Conservation (phyloP, 805 yeast genomes). For the Saccharomycopsis synnaedendra region DNA sequence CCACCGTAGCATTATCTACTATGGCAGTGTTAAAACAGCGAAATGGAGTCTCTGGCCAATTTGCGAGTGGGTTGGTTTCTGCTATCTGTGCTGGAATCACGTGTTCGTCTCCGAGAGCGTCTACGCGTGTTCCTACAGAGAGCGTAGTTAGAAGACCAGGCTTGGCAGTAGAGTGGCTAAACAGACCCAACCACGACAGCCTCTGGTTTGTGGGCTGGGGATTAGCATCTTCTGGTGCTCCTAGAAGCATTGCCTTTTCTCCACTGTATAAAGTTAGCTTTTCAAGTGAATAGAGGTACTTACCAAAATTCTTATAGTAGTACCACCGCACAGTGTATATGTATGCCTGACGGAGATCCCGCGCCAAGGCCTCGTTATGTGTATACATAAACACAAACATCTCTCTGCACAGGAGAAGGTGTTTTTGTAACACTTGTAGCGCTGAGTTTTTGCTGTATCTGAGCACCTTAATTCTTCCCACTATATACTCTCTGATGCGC, state of each 20-base stretch:
- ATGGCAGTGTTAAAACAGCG: constrained; percentile 63
- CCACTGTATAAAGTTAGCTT: constrained; percentile 43
- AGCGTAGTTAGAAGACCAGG: constrained; percentile 16
- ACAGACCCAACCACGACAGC: constrained; percentile 13
- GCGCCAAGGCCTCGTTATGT: constrained; percentile 51
- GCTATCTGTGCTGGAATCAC: constrained; percentile 78
- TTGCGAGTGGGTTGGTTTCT: constrained; percentile 54
- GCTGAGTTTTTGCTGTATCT: constrained; percentile 49
- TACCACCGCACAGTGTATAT: constrained; percentile 90
- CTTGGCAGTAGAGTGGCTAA: not conserved
- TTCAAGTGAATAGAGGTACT: constrained; percentile 64
- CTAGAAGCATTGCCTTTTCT: constrained; percentile 47
- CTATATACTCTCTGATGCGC: constrained; percentile 59
- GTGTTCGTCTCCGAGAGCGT: constrained; percentile 21
- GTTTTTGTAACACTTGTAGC: constrained; percentile 65
- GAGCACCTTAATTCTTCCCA: constrained; percentile 52
- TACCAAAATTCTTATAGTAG: constrained; percentile 64
- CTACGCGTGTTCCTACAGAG: constrained; percentile 15
- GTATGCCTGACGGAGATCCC: constrained; percentile 70
- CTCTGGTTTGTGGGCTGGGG: not conserved
- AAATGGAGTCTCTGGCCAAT: constrained; percentile 65
- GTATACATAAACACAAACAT: constrained; percentile 43
- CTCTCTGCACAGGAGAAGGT: constrained; percentile 51
- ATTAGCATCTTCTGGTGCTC: constrained; percentile 25
- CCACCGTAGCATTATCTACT: constrained; percentile 66